Evolutionary conservation across 2,329 filamentous ascomycete genomes (phyloP), one percentile per base, ranked within the genome.

Genomic region (Trichophaea hybrida): DNA sequence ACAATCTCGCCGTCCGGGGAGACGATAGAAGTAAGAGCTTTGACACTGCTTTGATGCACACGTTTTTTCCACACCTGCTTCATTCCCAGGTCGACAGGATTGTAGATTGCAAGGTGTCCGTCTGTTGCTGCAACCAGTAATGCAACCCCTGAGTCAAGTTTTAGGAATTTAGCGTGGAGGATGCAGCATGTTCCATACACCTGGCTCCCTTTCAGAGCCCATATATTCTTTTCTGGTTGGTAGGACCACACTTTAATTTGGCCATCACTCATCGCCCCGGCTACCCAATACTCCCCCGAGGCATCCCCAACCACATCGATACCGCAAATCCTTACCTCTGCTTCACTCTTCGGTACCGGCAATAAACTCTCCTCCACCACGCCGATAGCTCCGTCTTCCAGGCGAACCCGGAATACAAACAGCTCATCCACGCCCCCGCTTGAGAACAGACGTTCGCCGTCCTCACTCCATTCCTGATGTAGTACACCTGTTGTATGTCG

Each of bases 381-480:
- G 0, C 80, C 78, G 7, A 81, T 67, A 2, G 73, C 75, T 59
- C 80, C 72, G 1, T 76, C 74, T 32, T 81, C 70, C 8, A 69
- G 69, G 51, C 75, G 75, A 37, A 91, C 71, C 44, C 80, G 78
- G 91, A 93, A 98, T 8, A 90, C 78, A 67, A 84, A 91, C 64
- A 97, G 85, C 71, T 98, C 91, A 70, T 96, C 91, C 62, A 82
- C 84, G 0, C 90, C 93, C 5, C 81, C 88, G 68, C 88, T 90
- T 65, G 87, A 95, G 70, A 97, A 86, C 1, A 98, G 78, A 66
- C 84, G 85, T 1, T 75, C 71, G 1, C 84, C 80, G 51, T 80
- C 77, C 0, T 71, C 70, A 1, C 85, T 81, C 87, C 88, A 97
- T 61, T 78, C 78, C 0, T 95, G 74, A 62, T 83, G 79, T 70